Base-by-base conservation (phyloP, 192 early-diverging fungal genomes). In the Funneliformis mosseae region DNA sequence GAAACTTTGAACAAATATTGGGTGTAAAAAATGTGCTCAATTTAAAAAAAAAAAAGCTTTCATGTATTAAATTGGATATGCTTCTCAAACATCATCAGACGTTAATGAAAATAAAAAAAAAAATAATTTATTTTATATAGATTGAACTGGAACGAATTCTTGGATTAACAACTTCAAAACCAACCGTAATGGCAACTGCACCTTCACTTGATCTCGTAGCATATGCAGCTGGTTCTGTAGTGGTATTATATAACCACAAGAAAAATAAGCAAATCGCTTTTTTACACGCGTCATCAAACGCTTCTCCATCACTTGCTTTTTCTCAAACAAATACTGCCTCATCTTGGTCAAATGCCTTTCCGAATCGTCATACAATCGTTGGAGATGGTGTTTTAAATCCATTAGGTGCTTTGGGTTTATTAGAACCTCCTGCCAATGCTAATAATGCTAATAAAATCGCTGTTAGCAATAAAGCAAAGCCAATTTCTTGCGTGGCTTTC, bases 211-310 rank as follows among this genome's bases (percentile, higher is more conserved):
- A 90, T 83, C 73, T 92, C 41, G 83, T 95, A 64, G 93, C 93
- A 12, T 95, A 94, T 83, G 89, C 93, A 0, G 94, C 94, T 60
- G 94, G 93, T 16, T 89, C 91, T 48, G 86, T 90, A 10, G 85
- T 95, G 21, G 90, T 94, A 23, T 82, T 95, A 33, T 95, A 94
- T 84, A 93, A 94, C 83, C 89, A 94, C 81, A 85, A 86, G 55
- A 85, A 84, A 42, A 89, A 94, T 79, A 90, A 89, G 71, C 93
- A 94, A 77, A 78, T 92, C 4, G 88, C 82, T 6, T 89, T 92
- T 74, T 80, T 92, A 72, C 87, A 81, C 43, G 45, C 76, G 16
- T 70, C 84, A 68, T 68, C 74, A 77, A 25, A 46, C 12, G 41
- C 75, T 16, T 33, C 63, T 42, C 75, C 68, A 21, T 50, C 70